phyloP scores from a whole-genome alignment of 768 basidiomycete species.

The Xerocomus brunneocitrinus region DNA sequence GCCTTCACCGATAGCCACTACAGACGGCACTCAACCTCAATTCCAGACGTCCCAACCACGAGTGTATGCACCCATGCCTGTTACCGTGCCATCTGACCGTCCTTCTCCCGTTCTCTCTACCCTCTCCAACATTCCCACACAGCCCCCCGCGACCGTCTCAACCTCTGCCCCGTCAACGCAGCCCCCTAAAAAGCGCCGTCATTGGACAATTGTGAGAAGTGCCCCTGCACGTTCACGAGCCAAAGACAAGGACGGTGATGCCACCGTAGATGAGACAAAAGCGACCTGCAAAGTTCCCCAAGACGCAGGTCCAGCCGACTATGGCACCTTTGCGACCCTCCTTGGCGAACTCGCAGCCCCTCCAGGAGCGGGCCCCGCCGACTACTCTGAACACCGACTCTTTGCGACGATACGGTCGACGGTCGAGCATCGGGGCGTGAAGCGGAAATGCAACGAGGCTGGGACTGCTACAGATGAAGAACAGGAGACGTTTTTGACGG shows the following conservation, averaged over 20 bases:
- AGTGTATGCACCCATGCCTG: conserved; percentile 24
- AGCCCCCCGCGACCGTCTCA: background rate
- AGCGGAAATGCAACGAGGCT: conserved; percentile 8
- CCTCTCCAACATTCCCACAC: background rate
- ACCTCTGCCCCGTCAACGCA: conserved; percentile 1
- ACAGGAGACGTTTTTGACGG: conserved; percentile 43
- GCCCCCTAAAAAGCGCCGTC: conserved; percentile 37
- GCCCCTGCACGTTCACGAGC: conserved; percentile 42
- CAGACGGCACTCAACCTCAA: background rate
- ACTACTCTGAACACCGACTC: conserved; percentile 16
- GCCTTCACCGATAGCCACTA: background rate
- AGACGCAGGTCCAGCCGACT: conserved; percentile 54
- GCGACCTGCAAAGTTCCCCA: conserved; percentile 47
- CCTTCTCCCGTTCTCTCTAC: conserved; percentile 17
- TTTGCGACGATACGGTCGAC: conserved; percentile 38
- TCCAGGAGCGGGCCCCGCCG: conserved; percentile 10
- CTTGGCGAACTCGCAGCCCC: conserved; percentile 39
- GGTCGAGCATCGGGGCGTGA: conserved; percentile 24
- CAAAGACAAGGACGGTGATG: conserved; percentile 51
- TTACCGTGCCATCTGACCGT: conserved; percentile 23
- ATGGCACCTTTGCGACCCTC: conserved; percentile 56
- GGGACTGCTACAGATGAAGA: background rate
- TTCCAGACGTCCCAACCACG: conserved; percentile 1
- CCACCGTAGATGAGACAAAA: conserved; percentile 24
- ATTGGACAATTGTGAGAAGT: conserved; percentile 60